A percentile compares a stretch with the other conserved stretches of the same genome.
Conservation (phyloP, 352 stramenopile genomes). For the Globisporangium cystogenes region DNA sequence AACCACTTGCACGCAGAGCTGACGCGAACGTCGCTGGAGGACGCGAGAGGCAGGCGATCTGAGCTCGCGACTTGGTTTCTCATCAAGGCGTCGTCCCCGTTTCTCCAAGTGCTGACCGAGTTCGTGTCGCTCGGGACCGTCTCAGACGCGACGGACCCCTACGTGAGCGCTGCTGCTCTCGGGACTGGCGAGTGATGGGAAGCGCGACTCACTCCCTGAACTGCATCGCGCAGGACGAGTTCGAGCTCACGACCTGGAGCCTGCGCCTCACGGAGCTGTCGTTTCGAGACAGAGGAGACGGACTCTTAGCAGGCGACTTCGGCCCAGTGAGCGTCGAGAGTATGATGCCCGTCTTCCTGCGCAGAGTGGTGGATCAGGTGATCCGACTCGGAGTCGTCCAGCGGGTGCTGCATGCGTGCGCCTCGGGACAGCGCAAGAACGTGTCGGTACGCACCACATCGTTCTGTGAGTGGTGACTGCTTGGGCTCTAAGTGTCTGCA, state of each 20-base stretch:
- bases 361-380: slow-evolving; percentile 14
- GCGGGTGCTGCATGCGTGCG: slow-evolving; percentile 24
- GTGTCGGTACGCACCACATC: slow-evolving; percentile 1
- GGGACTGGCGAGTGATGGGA: neutral
- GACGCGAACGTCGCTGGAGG: slow-evolving; percentile 24
- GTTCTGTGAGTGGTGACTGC: neutral
- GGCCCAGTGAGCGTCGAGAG: neutral
- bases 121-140: slow-evolving; percentile 42
- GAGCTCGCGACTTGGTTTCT: slow-evolving; percentile 49
- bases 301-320: slow-evolving; percentile 20
- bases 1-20: slow-evolving; percentile 40
- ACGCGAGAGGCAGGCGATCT: slow-evolving; percentile 23
- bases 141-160: slow-evolving; percentile 36
- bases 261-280: slow-evolving; percentile 23
- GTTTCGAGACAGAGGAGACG: slow-evolving; percentile 20
- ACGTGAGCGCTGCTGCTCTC: slow-evolving; percentile 31
- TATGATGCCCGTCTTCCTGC: slow-evolving; percentile 38
- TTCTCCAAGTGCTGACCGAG: slow-evolving; percentile 45
- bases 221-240: slow-evolving; percentile 28
- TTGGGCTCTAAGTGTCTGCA: neutral
- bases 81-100: slow-evolving; percentile 39
- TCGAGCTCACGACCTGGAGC: slow-evolving; percentile 37
- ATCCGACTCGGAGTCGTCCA: slow-evolving; percentile 32
- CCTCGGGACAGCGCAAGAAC: neutral
- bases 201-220: neutral